Evolutionary conservation across 306 rosid genomes (phyloP).

Genomic region (Inga oerstediana): DNA sequence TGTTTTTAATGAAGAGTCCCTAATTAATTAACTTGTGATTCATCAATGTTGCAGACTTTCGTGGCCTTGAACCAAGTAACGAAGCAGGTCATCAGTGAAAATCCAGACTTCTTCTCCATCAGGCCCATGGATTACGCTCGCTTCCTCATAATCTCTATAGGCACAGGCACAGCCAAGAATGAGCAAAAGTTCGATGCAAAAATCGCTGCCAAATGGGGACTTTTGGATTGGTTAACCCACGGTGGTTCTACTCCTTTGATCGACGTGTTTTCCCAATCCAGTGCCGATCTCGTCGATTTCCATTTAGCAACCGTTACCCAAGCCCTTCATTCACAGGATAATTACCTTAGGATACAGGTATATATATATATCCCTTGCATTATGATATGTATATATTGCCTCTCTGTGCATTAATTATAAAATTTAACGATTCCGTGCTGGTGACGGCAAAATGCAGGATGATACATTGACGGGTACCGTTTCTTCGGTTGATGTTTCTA

Average conservation of each 20-base stretch:
- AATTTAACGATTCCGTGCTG: not conserved
- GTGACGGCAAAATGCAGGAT: conserved; percentile 35
- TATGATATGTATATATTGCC: not conserved
- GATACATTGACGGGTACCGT: conserved; percentile 42
- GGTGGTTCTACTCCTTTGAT: conserved; percentile 17
- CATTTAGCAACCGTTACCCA: conserved; percentile 15
- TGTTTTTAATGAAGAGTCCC: not conserved
- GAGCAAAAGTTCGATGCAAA: conserved; percentile 22
- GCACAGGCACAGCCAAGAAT: conserved; percentile 31
- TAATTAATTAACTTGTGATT: conserved; percentile 27
- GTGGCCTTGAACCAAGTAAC: conserved; percentile 32
- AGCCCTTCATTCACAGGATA: conserved; percentile 17
- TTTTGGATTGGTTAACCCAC: conserved; percentile 28
- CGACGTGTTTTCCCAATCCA: conserved; percentile 25
- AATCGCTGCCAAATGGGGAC: conserved; percentile 33
- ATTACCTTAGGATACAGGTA: conserved; percentile 34
- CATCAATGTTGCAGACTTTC: conserved; percentile 24
- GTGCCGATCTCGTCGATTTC: conserved; percentile 29
- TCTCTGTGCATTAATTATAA: not conserved
- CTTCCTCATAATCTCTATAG: conserved; percentile 25
- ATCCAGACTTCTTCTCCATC: conserved; percentile 34
- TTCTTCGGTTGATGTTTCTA: conserved; percentile 47
- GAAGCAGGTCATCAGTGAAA: not conserved
- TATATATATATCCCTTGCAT: too few relatives aligned
- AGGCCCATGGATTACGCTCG: conserved; percentile 27